These are phyloP conservation scores for Vanderwaltozyma tropicalis DNA, from an alignment of 805 yeast genomes.

Conservation along the genomic window DNA sequence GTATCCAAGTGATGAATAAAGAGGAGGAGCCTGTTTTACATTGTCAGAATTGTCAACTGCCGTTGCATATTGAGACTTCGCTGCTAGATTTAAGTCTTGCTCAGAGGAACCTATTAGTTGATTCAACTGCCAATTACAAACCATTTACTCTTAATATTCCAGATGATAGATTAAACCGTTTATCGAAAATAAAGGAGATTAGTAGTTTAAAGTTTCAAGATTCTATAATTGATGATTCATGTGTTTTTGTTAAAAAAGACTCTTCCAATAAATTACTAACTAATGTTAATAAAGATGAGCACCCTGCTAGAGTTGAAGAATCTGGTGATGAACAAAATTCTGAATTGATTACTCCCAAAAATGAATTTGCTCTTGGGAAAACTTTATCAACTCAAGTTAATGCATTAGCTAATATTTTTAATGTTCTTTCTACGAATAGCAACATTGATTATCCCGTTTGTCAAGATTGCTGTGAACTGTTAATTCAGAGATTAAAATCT, in stretches of 20 bases:
- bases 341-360: slow-evolving; percentile 4
- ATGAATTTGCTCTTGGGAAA: slow-evolving; percentile 7
- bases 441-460: slow-evolving; percentile 84
- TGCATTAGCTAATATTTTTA: slow-evolving; percentile 55
- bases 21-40: slow-evolving; percentile 2
- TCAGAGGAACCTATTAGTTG: slow-evolving; percentile 34
- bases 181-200: slow-evolving; percentile 12
- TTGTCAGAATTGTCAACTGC: slow-evolving; percentile 40
- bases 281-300: slow-evolving; percentile 1
- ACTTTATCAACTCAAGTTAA: slow-evolving; percentile 41
- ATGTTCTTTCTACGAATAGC: slow-evolving; percentile 57
- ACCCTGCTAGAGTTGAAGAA: slow-evolving; percentile 24
- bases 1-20: not conserved
- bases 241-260: slow-evolving; percentile 17
- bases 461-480: slow-evolving; percentile 63
- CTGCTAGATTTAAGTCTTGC: slow-evolving; percentile 35
- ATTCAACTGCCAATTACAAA: slow-evolving; percentile 2
- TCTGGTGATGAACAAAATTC: slow-evolving; percentile 10
- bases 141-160: slow-evolving; percentile 11
- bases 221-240: slow-evolving; percentile 17
- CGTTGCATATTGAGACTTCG: slow-evolving; percentile 34
- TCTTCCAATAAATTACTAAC: slow-evolving; percentile 2
- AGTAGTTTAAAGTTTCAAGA: slow-evolving; percentile 23
- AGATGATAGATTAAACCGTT: slow-evolving; percentile 13
- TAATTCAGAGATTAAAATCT: slow-evolving; percentile 53